A percentile compares a stretch with the other conserved stretches of the same genome.
Conservation (phyloP, 495 filamentous ascomycete species). For the Articulospora tetracladia region DNA sequence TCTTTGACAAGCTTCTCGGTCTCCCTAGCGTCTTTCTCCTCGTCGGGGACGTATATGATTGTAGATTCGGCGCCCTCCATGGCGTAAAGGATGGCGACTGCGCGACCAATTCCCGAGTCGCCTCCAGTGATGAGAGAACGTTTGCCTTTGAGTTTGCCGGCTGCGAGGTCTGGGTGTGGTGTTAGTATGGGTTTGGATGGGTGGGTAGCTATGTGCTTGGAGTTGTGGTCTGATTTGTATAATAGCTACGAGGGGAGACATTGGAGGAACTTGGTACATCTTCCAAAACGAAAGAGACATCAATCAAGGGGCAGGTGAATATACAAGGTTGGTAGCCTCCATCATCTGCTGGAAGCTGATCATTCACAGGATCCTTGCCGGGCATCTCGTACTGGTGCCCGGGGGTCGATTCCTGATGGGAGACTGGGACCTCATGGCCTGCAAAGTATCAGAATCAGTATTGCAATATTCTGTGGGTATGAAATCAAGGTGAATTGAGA, state of each 20-base stretch:
- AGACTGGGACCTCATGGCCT: slow-evolving; percentile 69
- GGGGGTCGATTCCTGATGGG: slow-evolving; percentile 56
- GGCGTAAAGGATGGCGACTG: slow-evolving; percentile 73
- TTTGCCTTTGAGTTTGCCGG: slow-evolving; percentile 71
- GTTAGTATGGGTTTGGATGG: too few species aligned
- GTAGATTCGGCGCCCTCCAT: slow-evolving; percentile 77
- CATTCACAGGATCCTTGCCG: slow-evolving; percentile 54
- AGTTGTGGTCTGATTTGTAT: too few species aligned
- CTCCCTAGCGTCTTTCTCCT: slow-evolving; percentile 73
- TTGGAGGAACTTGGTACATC: too few species aligned
- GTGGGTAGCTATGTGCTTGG: too few species aligned
- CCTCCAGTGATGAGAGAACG: slow-evolving; percentile 80
- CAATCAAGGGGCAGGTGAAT: too few species aligned
- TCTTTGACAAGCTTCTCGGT: slow-evolving; percentile 62
- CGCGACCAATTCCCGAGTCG: slow-evolving; percentile 78
- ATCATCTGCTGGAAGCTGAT: slow-evolving; percentile 65
- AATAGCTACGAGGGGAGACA: too few species aligned
- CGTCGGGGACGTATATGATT: slow-evolving; percentile 72
- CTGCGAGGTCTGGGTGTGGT: too few species aligned
- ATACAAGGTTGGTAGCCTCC: slow-evolving; percentile 69
- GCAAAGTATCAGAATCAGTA: not conserved
- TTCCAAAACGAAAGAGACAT: too few species aligned
- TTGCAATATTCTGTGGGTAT: not conserved
- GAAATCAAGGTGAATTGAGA: too few species aligned
- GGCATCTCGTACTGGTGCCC: slow-evolving; percentile 65